phyloP scores from a whole-genome alignment of 129 eudicot genomes.

The Cynara cardunculus region DNA sequence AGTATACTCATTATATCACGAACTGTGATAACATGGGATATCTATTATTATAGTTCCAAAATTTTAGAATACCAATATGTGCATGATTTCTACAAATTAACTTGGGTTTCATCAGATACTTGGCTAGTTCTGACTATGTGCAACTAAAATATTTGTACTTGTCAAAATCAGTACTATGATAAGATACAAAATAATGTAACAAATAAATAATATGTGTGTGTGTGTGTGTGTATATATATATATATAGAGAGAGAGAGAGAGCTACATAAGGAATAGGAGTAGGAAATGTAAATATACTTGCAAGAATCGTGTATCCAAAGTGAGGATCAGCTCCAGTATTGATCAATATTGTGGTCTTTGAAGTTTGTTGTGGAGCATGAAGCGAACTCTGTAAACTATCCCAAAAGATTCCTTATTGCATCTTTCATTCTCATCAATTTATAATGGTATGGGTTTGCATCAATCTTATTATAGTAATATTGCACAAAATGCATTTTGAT shows the following conservation, averaged over 20 bases:
- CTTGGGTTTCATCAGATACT: not conserved
- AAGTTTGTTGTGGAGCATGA: not conserved
- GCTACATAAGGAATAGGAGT: not conserved
- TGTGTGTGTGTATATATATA: too few species aligned
- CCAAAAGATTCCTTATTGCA: too few species aligned
- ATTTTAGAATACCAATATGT: not conserved
- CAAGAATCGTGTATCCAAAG: not conserved
- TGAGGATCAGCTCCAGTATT: not conserved
- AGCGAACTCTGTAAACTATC: not conserved
- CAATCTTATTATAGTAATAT: not conserved
- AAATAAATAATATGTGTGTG: not conserved
- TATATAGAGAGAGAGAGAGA: too few species aligned
- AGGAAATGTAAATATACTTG: not conserved
- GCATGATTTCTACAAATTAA: not conserved
- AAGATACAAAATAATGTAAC: not conserved
- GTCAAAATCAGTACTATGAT: not conserved
- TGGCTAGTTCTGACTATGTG: not conserved
- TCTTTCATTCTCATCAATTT: too few species aligned
- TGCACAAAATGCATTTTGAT: not conserved
- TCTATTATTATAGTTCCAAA: not conserved
- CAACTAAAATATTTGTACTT: not conserved
- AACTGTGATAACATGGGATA: not conserved
- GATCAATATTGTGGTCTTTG: not conserved
- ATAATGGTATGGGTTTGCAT: not conserved
- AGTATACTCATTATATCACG: not conserved